Base-by-base conservation (phyloP, 2,329 filamentous ascomycete species). In the Emergomyces orientalis region DNA sequence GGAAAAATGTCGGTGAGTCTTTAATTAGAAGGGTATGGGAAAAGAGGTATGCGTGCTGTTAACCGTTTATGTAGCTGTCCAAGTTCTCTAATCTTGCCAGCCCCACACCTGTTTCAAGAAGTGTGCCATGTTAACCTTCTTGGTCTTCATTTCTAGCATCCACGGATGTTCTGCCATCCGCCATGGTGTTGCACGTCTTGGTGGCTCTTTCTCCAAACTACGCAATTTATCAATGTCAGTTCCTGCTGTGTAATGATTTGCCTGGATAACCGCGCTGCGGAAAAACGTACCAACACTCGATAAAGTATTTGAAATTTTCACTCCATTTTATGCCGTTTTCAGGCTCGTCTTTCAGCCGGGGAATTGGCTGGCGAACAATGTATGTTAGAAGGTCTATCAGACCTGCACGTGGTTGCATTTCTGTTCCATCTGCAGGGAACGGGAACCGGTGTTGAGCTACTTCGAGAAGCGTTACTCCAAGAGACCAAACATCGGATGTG, bases 361-460 rank as follows among this genome's bases (percentile, higher is more conserved):
- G 94, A 64, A 97, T 96, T 3, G 90, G 88, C 75, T 99, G 94
- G 68, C 91, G 87, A 54, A 99, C 94, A 73, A 99, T 99, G 74
- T 97, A 99, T 14, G 94, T 99, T 65, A 99, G 81, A 13, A 99
- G 82, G 74, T 99, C 94, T 69, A 99, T 97, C 65, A 97, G 80
- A 11, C 92, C 92, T 47, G 94, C 93, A 65, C 89, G 86, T 19
- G 93, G 93, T 74, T 96, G 91, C 87, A 94, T 92, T 76, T 96
- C 92, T 5, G 91, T 95, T 61, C 93, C 93, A 72, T 97, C 94
- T 8, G 93, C 93, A 2, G 93, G 93, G 84, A 99, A 99, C 1
- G 94, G 94, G 80, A 99, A 99, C 62, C 94, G 88, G 76, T 99
- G 92, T 74, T 99, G 94, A 47, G 94, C 94, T n/a, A 99, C 94